phyloP scores from a whole-genome alignment of 2,329 filamentous ascomycete species.

The Ceratocystis huliohia region DNA sequence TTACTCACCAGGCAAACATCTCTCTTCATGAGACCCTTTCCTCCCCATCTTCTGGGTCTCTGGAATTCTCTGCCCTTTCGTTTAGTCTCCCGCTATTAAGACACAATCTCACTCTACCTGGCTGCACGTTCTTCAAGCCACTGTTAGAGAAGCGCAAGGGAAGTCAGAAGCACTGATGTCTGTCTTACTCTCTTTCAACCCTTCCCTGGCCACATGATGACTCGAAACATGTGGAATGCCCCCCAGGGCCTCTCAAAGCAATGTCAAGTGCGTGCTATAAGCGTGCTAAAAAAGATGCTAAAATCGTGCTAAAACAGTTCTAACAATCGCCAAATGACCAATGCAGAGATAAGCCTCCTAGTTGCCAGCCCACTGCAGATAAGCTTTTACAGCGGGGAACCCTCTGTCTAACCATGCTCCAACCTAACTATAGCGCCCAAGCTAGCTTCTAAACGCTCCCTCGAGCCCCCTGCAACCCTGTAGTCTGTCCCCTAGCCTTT shows the following conservation, averaged over 20 bases:
- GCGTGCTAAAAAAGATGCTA: neutral
- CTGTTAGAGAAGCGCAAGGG: neutral
- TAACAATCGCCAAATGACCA: neutral
- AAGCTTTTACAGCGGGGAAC: slow-evolving; percentile 5
- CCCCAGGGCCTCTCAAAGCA: neutral
- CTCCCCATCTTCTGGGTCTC: neutral
- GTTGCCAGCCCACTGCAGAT: neutral
- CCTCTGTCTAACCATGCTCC: neutral
- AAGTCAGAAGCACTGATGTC: neutral
- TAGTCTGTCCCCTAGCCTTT: neutral
- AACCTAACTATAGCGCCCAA: neutral
- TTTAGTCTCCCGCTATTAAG: neutral
- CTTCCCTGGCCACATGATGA: neutral
- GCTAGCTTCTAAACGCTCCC: neutral
- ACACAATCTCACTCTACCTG: neutral
- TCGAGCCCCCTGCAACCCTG: neutral
- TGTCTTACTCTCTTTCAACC: slow-evolving; percentile 1
- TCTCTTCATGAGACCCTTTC: neutral
- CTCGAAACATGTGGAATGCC: slow-evolving; percentile 1
- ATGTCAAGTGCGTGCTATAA: neutral
- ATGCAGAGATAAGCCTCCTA: too few relatives aligned
- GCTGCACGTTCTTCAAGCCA: neutral
- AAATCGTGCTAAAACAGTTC: neutral
- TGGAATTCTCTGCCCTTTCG: neutral
- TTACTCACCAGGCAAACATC: too few relatives aligned